Evolutionary conservation across 2,329 filamentous ascomycete genomes (phyloP), one percentile per base, ranked within the genome.

Genomic region (Apiospora saccharicola): DNA sequence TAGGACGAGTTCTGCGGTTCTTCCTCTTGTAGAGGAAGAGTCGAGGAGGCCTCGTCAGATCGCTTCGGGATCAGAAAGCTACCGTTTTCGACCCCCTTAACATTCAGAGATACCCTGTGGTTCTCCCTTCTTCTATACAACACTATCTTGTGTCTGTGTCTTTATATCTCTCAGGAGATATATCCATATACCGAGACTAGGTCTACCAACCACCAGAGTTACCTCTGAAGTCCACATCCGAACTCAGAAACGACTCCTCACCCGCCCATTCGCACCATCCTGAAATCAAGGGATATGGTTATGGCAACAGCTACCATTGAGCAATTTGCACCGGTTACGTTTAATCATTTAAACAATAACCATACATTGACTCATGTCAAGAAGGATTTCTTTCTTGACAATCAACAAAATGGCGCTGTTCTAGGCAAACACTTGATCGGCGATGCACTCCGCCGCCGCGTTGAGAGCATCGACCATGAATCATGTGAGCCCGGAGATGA

Each of bases 21-120:
- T 98, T 98, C 96, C 95, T 98, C 96, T 96, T 88, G 88, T 87
- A 85, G 96, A 95, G 96, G 96, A 96, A 97, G 96, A 96, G 94
- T 98, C 95, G 93, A 94, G 93, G 93, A 96, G 94, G 93, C 94
- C 94, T 94, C 93, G 94, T 92, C 94, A 93, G 91, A 91, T 92
- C 90, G 92, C 89, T 89, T 89, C 93, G 90, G 94, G 92, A 92
- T 93, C 94, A 90, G 93, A 94, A 88, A 93, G 92, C 86, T 97
- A 95, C 88, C 93, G 92, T 86, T 98, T 96, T 89, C 94, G 94
- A 90, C 96, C 96, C 85, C 96, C 96, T 84, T 98, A 98, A 95
- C 87, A 92, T 83, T 83, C 80, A 74, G 77, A 74, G 76, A 64
- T 64, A 73, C 44, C 74, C 72, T 57, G 71, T 57, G 67, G 44